Evolutionary conservation across 225 moss, liverwort and hornwort species (phyloP), one percentile per base, ranked within the genome.

Genomic region (Sphagnum tenellum): DNA sequence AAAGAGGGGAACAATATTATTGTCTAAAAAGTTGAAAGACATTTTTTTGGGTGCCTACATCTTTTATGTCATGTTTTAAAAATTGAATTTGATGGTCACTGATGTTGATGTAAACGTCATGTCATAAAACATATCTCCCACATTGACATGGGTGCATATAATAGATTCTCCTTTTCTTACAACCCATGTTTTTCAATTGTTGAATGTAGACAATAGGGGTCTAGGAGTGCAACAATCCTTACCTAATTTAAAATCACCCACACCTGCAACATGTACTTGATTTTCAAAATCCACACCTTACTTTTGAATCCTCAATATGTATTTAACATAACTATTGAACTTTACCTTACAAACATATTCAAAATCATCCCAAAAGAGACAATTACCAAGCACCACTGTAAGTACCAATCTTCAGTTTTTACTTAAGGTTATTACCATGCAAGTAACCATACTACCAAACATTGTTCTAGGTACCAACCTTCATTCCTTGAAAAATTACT

Each of bases 61-160:
- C 78, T 52, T 62, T 75, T 55, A 81, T 86, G n/a, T 1, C 29
- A 29, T 77, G 80, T 60, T 84, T 87, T 8, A 93, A 92, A 58
- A 87, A 98, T 50, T 93, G 90, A 58, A 93, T 89, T 75, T 85
- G 93, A 67, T 98, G 93, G 67, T 98, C 96, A 70, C 84, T 87
- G 59, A 98, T 93, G 71, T 98, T 92, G 62, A 98, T 90, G 71
- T 90, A 98, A 12, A 92, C 93, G 50, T 90, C 93, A 73, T 98
- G 44, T 98, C 96, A 73, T 98, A 98, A 45, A 98, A 74, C 79
- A 98, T 83, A 57, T 98, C 96, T 58, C 96, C 96, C 48, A 98
- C 96, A 53, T 98, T 45, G 96, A 98, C 96, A 93, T 93, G 12
- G 96, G 96, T 56, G 96, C 93, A 71, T 98, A 93, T 2, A 98